Evolutionary conservation across 805 yeast species (phyloP), one percentile per base, ranked within the genome.

Genomic region (Priceomyces medius): DNA sequence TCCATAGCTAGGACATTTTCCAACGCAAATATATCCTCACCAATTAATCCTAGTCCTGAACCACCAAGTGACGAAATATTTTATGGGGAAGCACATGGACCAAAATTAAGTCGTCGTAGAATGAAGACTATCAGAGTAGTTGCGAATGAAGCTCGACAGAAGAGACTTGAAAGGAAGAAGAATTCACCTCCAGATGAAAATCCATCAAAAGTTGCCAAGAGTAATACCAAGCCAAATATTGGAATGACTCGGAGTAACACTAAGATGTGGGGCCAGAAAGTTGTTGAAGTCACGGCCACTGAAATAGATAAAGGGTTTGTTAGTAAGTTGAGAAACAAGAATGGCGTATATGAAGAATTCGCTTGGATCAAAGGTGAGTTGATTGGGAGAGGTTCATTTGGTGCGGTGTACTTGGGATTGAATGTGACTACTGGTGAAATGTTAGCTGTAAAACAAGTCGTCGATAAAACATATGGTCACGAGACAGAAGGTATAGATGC

Each of bases 361-460:
- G 95, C 95, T 0, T 93, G 99, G 99, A 85, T 95, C 37, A 88
- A 88, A 58, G 99, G 99, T 73, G 97, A 90, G 56, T 71, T 93
- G 47, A 88, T 93, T 43, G 99, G 99, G 0, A 80, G 88, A 44
- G 99, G 99, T 0, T 90, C 97, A 1, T 93, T 90, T 70, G 99
- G 99, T 7, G 83, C 87, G 27, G 99, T 93, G 1, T 91, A 76
- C 56, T 71, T 93, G 42, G 97, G 96, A 1, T 73, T 93, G 56
- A 93, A 93, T 61, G 90, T 89, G 13, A 93, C 98, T 1, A 88
- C 96, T 0, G 98, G 98, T 41, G 99, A 93, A 55, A 89, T 93
- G 96, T 85, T 93, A 68, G 99, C 99, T 0, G 99, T 93, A 2
- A 93, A 93, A 58, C 99, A 93, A 63, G 97, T 91, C 2, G 82